Evolutionary conservation across 2,329 filamentous ascomycete genomes (phyloP).

Genomic region (Xylariaceae sp.): DNA sequence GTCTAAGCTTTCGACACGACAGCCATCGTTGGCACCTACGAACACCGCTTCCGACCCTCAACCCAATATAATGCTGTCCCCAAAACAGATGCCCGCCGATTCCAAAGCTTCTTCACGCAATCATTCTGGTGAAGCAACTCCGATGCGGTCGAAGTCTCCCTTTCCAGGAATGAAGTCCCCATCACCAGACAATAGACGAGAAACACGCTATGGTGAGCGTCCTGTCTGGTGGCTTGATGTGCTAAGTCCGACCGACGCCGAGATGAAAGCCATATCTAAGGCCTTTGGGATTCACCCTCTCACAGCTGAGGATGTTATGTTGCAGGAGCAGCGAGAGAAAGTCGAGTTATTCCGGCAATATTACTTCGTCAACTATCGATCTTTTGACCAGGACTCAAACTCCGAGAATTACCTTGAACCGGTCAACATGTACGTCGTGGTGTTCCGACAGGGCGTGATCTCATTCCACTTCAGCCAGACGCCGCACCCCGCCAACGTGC

Average conservation of each 20-base stretch:
- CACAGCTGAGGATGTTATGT: conserved; percentile 93
- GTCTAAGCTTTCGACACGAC: conserved; percentile 41
- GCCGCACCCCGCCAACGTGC: conserved; percentile 93
- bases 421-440: conserved; percentile 95
- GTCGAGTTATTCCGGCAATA: conserved; percentile 96
- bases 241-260: conserved; percentile 81
- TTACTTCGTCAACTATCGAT: conserved; percentile 98
- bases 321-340: conserved; percentile 96
- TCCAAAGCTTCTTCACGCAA: conserved; percentile 16
- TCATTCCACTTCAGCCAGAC: conserved; percentile 98
- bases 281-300: conserved; percentile 94
- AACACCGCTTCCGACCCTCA: conserved; percentile 13
- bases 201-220: conserved; percentile 64
- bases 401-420: conserved; percentile 90
- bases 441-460: conserved; percentile 91
- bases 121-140: conserved; percentile 17
- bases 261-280: conserved; percentile 92
- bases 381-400: conserved; percentile 89
- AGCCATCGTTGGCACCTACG: conserved; percentile 36
- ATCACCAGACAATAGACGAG: conserved; percentile 24
- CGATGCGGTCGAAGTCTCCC: conserved; percentile 18
- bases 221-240: conserved; percentile 98
- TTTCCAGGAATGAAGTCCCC: conserved; percentile 18
- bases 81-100: conserved; percentile 7
- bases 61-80: conserved; percentile 6